Conservation (phyloP, 495 filamentous ascomycete genomes). For the Antarctomyces pellizariae region DNA sequence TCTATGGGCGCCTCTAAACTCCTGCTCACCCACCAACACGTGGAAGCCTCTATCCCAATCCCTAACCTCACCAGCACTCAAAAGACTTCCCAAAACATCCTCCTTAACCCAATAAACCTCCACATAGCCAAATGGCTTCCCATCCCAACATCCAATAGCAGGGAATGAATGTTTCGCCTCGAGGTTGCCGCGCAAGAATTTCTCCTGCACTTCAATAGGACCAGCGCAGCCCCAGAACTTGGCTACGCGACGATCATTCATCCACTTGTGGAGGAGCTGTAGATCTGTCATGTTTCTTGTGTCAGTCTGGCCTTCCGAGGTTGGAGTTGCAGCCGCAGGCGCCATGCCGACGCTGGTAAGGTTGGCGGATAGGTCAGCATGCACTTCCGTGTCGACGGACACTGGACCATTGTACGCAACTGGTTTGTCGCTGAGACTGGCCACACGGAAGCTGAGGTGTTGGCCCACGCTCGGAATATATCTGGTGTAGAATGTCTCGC, state of each 20-base stretch:
- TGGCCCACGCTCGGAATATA: slow-evolving; percentile 63
- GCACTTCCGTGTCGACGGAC: no score
- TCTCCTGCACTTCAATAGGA: slow-evolving; percentile 34
- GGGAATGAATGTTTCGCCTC: slow-evolving; percentile 59
- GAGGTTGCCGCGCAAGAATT: slow-evolving; percentile 41
- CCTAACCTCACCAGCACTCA: slow-evolving; percentile 31
- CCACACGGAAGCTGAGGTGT: slow-evolving; percentile 72
- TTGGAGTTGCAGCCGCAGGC: slow-evolving; percentile 11
- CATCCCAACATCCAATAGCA: slow-evolving; percentile 82
- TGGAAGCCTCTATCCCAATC: slow-evolving; percentile 83
- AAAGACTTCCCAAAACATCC: slow-evolving; percentile 44
- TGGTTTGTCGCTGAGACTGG: slow-evolving; percentile 30
- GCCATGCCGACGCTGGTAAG: slow-evolving; percentile 10
- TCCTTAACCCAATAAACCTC: slow-evolving; percentile 99
- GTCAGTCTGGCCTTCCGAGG: slow-evolving; percentile 16
- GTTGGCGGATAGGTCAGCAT: slow-evolving; percentile 15
- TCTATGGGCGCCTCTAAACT: slow-evolving; percentile 55
- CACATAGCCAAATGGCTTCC: slow-evolving; percentile 89
- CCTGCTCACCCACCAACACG: slow-evolving; percentile 76
- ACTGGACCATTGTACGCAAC: slow-evolving; percentile 29
- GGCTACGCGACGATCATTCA: slow-evolving; percentile 66
- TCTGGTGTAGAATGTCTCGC: slow-evolving; percentile 72
- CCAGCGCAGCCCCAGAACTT: slow-evolving; percentile 59
- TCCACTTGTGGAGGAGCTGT: slow-evolving; percentile 69
- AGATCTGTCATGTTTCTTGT: slow-evolving; percentile 31